Conservation (phyloP, 2,329 filamentous ascomycete species). For the Esteya vermicola region DNA sequence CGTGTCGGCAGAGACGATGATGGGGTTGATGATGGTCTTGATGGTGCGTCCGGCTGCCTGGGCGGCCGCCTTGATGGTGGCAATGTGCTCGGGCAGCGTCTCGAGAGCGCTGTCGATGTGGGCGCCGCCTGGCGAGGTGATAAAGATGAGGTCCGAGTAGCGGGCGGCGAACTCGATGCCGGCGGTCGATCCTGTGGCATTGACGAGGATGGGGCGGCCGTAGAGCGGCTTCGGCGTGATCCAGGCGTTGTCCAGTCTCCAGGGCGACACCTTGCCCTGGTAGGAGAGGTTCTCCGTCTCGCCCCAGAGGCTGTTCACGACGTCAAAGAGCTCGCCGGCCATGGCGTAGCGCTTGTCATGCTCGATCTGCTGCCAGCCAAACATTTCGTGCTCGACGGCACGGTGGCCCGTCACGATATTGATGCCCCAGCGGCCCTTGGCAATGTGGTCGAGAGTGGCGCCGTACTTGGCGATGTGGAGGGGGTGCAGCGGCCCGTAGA, state of each 20-base stretch:
- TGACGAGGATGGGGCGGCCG: not conserved
- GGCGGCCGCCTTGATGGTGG: not conserved
- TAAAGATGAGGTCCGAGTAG: not conserved
- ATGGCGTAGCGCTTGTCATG: not conserved
- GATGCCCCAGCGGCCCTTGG: conserved; percentile 1
- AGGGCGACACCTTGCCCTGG: not conserved
- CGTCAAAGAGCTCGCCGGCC: not conserved
- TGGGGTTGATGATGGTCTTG: conserved; percentile 12
- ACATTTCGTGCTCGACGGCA: not conserved
- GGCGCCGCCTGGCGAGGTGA: not conserved
- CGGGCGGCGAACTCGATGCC: not conserved
- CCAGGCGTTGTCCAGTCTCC: not conserved
- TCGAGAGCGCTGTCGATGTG: not conserved
- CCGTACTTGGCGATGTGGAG: not conserved
- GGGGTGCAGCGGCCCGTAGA: not conserved
- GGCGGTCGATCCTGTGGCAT: not conserved
- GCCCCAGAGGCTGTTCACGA: not conserved
- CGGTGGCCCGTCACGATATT: not conserved
- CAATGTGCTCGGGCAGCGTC: not conserved
- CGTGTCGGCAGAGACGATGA: conserved; percentile 12
- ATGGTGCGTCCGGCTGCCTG: conserved; percentile 7
- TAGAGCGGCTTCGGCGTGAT: not conserved
- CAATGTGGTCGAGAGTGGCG: not conserved
- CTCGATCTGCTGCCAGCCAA: not conserved
- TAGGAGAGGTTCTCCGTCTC: not conserved